Evolutionary conservation across 2,329 filamentous ascomycete species (phyloP), one percentile per base, ranked within the genome.

Genomic region (Fusarium pininemorale): DNA sequence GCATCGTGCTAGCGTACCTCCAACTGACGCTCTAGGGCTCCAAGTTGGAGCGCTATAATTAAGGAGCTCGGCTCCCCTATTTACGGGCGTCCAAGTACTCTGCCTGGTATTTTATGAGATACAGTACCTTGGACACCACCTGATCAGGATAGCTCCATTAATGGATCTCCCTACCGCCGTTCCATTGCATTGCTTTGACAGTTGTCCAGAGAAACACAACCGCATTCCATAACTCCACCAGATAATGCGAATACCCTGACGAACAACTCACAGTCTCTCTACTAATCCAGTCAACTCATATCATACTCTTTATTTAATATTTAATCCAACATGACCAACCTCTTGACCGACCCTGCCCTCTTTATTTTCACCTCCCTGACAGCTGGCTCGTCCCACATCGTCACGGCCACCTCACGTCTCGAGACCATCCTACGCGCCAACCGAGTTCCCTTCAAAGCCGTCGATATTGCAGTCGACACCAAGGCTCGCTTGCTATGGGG

Each of bases 281-380:
- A n/a, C 22, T 41, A 41, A 28, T 53, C 30, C 28, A 60, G 38
- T 41, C 58, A 44, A 44, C 39, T 16, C 51, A 70, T 30, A 42
- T 22, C 54, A 30, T 54, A 48, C 28, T 42, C 51, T 32, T 32
- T 26, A 58, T 42, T 56, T 66, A 50, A 67, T 60, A 37, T n/a
- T 48, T 45, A 55, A 55, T 63, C 28, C 72, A 78, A 70, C 70
- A 84, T 83, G 80, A 81, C 82, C 53, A 84, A 86, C 60, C 88
- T 85, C 80, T 86, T 86, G 75, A 87, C 86, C 75, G 92, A 94
- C 81, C 89, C 92, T 55, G 87, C 92, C 35, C 91, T 99, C 72
- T 99, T 96, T 86, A 93, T 99, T 78, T 98, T 97, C 85, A 98
- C 96, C 69, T 98, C 96, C 60, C 89, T 99, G 63, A 98, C 96